phyloP scores from a whole-genome alignment of 805 yeast species.

The Saturnispora gosingensis region DNA sequence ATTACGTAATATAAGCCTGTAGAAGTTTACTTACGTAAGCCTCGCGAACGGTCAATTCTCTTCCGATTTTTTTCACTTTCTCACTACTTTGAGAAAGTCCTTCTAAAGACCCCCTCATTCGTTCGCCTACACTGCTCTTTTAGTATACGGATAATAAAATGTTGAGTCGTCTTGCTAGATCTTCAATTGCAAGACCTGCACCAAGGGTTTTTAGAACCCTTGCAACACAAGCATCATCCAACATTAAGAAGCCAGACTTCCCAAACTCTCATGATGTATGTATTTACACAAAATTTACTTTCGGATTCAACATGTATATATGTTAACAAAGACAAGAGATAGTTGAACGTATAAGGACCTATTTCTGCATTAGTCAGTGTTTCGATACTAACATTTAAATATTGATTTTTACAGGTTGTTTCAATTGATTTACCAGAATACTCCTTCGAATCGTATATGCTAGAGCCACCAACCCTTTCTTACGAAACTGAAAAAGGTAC shows the following conservation, averaged over 20 bases:
- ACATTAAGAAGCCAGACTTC: constrained; percentile 5
- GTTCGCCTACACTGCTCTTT: not conserved
- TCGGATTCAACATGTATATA: not conserved
- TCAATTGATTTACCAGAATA: constrained; percentile 60
- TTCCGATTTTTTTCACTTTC: not conserved
- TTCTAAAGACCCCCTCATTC: not conserved
- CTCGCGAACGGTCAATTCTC: not conserved
- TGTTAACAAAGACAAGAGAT: not conserved
- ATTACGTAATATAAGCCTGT: not conserved
- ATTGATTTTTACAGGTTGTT: constrained; percentile 14
- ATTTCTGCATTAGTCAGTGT: not conserved
- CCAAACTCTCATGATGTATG: constrained; percentile 7
- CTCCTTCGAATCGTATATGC: constrained; percentile 78
- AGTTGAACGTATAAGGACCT: no score
- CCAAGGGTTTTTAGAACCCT: constrained; percentile 12
- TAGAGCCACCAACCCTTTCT: constrained; percentile 60
- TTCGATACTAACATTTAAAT: constrained; percentile 9
- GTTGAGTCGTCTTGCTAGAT: constrained; percentile 12
- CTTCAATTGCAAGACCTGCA: constrained; percentile 4
- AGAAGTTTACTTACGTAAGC: not conserved
- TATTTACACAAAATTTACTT: not conserved
- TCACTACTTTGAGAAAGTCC: not conserved
- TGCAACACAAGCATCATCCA: constrained; percentile 23
- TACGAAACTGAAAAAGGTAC: constrained; percentile 75
- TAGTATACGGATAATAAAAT: not conserved